phyloP scores from a whole-genome alignment of 2,329 filamentous ascomycete genomes.

The Corniculantispora saksenae region DNA sequence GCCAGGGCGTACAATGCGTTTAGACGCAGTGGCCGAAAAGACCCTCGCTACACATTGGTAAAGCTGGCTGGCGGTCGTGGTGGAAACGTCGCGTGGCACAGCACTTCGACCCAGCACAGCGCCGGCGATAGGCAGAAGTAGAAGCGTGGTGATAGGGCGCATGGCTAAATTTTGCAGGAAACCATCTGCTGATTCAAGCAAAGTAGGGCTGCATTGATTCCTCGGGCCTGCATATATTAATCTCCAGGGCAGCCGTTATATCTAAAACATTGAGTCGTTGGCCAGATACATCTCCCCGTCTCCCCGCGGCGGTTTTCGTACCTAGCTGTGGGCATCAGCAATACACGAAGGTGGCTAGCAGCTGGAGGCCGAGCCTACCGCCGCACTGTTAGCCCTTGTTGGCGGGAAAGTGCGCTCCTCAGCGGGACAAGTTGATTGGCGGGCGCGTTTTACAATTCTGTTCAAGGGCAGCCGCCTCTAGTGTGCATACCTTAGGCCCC shows the following conservation, averaged over 20 bases:
- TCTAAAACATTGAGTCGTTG: background rate
- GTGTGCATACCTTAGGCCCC: no score
- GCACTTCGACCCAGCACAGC: background rate
- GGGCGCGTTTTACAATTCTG: no score
- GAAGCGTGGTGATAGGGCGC: background rate
- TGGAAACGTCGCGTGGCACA: background rate
- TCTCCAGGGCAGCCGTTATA: background rate
- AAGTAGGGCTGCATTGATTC: background rate
- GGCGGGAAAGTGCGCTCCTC: background rate
- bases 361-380: background rate
- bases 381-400: background rate
- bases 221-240: background rate
- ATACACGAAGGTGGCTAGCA: background rate
- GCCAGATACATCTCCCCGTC: background rate
- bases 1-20: conserved; percentile 10
- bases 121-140: background rate
- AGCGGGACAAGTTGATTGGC: no score
- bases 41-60: conserved; percentile 10
- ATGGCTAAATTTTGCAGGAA: background rate
- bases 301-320: background rate
- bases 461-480: no score
- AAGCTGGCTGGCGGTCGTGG: background rate
- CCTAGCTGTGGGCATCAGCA: background rate
- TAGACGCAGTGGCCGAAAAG: conserved; percentile 6
- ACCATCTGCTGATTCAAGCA: background rate